phyloP scores from a whole-genome alignment of 2,329 filamentous ascomycete species.

The Thermomyces lanuginosus region DNA sequence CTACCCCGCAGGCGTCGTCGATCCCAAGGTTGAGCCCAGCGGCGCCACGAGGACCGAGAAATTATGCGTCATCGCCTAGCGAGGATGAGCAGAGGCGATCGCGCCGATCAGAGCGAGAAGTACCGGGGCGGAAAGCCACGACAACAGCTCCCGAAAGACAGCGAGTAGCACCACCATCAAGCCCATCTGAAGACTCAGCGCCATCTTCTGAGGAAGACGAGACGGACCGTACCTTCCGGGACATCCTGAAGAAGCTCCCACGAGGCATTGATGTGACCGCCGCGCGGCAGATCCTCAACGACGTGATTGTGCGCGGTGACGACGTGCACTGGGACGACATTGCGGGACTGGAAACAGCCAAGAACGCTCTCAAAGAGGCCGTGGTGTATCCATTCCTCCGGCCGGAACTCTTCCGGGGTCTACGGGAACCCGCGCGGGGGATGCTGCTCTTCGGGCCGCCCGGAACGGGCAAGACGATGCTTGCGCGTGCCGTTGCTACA shows the following conservation, averaged over 20 bases:
- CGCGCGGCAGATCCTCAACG: conserved; percentile 84
- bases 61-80: conserved; percentile 17
- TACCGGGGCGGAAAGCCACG: conserved; percentile 12
- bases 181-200: conserved; percentile 19
- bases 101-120: conserved; percentile 6
- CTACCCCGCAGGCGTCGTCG: conserved; percentile 5
- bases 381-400: conserved; percentile 94
- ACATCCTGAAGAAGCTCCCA: conserved; percentile 61
- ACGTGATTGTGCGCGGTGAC: conserved; percentile 86
- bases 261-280: conserved; percentile 65
- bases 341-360: conserved; percentile 76
- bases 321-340: conserved; percentile 92
- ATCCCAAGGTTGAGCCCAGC: conserved; percentile 2
- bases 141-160: conserved; percentile 14
- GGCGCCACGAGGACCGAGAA: conserved; percentile 2
- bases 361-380: conserved; percentile 80
- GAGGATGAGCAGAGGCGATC: conserved; percentile 16
- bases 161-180: conserved; percentile 31
- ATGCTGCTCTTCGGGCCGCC: conserved; percentile 95
- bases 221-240: conserved; percentile 43
- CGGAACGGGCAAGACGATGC: conserved; percentile 97
- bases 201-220: conserved; percentile 34
- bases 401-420: conserved; percentile 86
- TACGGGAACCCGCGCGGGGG: conserved; percentile 81
- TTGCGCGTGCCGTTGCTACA: conserved; percentile 83